phyloP scores from a whole-genome alignment of 2,329 filamentous ascomycete species.

The Cordyceps cicadae region DNA sequence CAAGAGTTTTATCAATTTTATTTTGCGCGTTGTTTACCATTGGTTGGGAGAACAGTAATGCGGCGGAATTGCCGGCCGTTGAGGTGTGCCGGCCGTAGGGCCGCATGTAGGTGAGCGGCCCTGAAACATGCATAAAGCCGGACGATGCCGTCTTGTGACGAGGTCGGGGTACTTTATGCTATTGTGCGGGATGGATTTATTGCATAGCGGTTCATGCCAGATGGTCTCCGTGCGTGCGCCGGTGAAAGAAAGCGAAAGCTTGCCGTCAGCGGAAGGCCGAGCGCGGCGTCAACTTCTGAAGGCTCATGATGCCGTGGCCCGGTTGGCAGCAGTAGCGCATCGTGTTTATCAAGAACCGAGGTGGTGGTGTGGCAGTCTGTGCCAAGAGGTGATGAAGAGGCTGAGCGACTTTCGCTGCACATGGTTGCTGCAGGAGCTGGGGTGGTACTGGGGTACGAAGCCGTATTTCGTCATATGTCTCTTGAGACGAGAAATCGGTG shows the following conservation, averaged over 20 bases:
- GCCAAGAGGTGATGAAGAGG: background rate
- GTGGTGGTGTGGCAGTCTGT: background rate
- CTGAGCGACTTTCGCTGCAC: background rate
- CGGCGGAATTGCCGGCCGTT: background rate
- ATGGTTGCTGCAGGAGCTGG: background rate
- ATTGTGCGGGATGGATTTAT: background rate
- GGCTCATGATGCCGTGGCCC: background rate
- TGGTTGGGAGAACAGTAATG: background rate
- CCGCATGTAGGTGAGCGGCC: background rate
- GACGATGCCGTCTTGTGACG: background rate
- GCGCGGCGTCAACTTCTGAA: background rate
- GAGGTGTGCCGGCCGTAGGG: background rate
- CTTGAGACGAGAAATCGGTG: background rate
- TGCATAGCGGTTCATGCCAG: background rate
- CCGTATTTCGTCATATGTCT: background rate
- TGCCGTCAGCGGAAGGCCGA: background rate
- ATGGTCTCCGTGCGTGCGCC: background rate
- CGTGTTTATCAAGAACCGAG: background rate
- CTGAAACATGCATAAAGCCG: background rate
- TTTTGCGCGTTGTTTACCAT: background rate
- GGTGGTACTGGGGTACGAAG: background rate
- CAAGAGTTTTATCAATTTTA: background rate
- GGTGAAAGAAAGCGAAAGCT: background rate
- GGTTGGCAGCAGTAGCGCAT: slow-evolving; percentile 2
- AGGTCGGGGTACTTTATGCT: background rate